These are phyloP conservation scores for Syncephalastrum sp. DNA, from an alignment of 371 early-diverging fungal genomes.

Conservation along the genomic window DNA sequence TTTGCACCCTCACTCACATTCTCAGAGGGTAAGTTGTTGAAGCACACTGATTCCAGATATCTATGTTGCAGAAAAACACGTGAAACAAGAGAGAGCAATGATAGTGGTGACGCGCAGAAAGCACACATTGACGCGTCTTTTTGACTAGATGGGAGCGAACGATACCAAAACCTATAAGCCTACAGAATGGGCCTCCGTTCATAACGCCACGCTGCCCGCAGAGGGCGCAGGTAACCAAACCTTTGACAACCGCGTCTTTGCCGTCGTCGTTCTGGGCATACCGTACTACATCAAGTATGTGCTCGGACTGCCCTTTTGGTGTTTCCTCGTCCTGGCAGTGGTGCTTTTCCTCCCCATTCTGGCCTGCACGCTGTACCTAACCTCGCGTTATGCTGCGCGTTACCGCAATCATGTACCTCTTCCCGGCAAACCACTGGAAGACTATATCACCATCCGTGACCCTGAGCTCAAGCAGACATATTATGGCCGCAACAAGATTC, in stretches of 20 bases:
- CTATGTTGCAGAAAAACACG: no score
- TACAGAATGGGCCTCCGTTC: constrained; percentile 56
- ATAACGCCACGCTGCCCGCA: constrained; percentile 65
- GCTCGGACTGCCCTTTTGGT: constrained; percentile 55
- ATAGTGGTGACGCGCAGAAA: no score
- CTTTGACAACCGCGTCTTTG: constrained; percentile 64
- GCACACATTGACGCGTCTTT: no score
- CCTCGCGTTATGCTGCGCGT: constrained; percentile 68
- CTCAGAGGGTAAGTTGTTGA: no score
- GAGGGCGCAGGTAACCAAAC: constrained; percentile 81
- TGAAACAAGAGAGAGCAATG: no score
- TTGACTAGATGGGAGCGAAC: constrained; percentile 12
- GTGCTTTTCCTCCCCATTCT: constrained; percentile 70
- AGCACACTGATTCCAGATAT: no score
- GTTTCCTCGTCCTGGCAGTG: constrained; percentile 62
- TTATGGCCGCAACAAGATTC: constrained; percentile 83
- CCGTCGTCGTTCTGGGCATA: constrained; percentile 51
- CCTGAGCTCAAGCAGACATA: constrained; percentile 70
- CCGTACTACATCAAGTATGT: constrained; percentile 61
- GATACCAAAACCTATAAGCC: constrained; percentile 39
- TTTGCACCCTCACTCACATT: no score
- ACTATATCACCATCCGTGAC: constrained; percentile 87
- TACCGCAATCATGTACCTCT: constrained; percentile 71
- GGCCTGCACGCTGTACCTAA: constrained; percentile 62
- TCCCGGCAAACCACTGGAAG: constrained; percentile 79